Conservation (phyloP, 768 basidiomycete species). For the Mycena chlorophos region DNA sequence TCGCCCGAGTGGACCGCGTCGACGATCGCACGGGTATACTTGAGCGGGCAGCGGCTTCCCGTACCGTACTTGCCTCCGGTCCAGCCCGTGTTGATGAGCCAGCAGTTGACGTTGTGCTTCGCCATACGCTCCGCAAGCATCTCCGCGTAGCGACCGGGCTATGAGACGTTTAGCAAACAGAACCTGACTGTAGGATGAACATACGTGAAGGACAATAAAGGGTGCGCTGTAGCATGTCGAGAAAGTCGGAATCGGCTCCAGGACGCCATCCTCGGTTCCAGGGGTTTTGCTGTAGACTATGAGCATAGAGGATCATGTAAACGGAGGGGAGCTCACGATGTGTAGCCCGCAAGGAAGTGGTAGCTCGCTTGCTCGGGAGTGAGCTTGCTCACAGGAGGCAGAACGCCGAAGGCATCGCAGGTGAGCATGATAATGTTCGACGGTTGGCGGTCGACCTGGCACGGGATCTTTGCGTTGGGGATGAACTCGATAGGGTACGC, state of each 20-base stretch:
- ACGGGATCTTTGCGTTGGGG: conserved; percentile 92
- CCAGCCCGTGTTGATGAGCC: conserved; percentile 99
- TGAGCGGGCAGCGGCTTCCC: conserved; percentile 95
- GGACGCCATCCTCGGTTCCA: conserved; percentile 97
- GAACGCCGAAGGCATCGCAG: conserved; percentile 97
- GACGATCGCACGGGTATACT: conserved; percentile 93
- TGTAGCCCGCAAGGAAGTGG: conserved; percentile 97
- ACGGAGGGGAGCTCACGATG: conserved; percentile 56
- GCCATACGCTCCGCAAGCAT: conserved; percentile 97
- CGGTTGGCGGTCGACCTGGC: conserved; percentile 82
- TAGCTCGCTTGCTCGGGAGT: conserved; percentile 95
- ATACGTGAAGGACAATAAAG: conserved; percentile 95
- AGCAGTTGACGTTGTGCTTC: conserved; percentile 86
- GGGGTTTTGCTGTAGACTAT: conserved; percentile 78
- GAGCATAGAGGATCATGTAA: conserved; percentile 12
- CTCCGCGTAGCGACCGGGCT: conserved; percentile 91
- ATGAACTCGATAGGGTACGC: conserved; percentile 99
- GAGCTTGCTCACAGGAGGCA: conserved; percentile 92
- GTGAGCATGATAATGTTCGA: conserved; percentile 96
- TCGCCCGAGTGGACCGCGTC: conserved; percentile 95
- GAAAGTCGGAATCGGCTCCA: conserved; percentile 98
- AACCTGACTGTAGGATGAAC: conserved; percentile 25
- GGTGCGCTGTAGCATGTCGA: conserved; percentile 98
- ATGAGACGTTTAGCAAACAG: conserved; percentile 5
- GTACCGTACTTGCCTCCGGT: conserved; percentile 89